Base-by-base conservation (phyloP, 495 filamentous ascomycete genomes). In the Trypethelium eluteriae region DNA sequence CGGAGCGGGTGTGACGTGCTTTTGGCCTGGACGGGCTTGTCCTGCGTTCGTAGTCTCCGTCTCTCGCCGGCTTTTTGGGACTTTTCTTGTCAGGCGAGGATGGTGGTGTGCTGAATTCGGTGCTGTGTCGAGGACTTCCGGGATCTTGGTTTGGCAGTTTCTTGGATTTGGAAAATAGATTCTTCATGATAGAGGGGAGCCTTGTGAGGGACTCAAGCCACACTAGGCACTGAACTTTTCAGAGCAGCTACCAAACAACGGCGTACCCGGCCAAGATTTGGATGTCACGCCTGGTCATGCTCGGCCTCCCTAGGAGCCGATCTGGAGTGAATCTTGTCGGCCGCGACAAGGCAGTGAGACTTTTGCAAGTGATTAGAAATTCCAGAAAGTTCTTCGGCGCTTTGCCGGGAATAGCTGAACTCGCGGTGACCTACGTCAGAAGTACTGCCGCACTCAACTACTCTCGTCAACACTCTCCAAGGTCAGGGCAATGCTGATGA, bases 101-200 rank as follows among this genome's bases (percentile, higher is more conserved):
- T 36, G 53, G 53, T 7, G 53, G 53, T 18, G 53, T 59, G 53
- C 53, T 32, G 3, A 36, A 59, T 35, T 59, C 53, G 32, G 32
- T 7, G 53, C 7, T 35, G 7, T 36, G 53, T 34, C 53, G 53
- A 34, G 53, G 53, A 36, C n/a, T 59, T 7, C 53, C 36, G n/a
- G 53, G 53, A 14, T 59, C 53, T 59, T 59, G 53, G 53, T 59
- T 59, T 34, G 53, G 53, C 53, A 32, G 34, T 59, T 59, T 59
- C 32, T 59, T 59, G 53, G 53, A 59, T 59, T 59, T 59, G 53
- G 53, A 59, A 36, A 59, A 59, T 59, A 59, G 53, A 59, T 59
- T 59, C 53, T 36, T 59, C 53, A 59, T 59, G 53, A 59, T 59
- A 18, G 32, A 59, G 53, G 53, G 53, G 53, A 59, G n/a, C 53